A percentile compares a stretch with the other conserved stretches of the same genome.
Conservation (phyloP, 306 rosid genomes). For the Pyrus pyrifolia region DNA sequence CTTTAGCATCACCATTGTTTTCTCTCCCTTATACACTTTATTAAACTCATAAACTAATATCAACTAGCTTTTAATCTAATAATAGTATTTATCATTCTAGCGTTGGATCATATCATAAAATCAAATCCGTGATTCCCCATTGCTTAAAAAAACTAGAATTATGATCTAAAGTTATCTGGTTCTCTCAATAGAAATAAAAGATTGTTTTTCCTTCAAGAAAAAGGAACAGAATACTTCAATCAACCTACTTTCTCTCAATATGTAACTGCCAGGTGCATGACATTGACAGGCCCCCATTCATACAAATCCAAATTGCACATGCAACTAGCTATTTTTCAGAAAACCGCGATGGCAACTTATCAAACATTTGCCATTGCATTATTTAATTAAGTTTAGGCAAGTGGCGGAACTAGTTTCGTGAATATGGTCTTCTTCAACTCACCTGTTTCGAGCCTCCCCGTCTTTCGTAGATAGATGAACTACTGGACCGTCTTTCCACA, state of each 20-base stretch:
- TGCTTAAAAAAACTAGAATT: not conserved
- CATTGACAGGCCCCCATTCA: not conserved
- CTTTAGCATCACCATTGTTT: too few relatives aligned
- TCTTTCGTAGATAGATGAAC: too few relatives aligned
- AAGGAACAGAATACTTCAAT: not conserved
- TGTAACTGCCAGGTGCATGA: not conserved
- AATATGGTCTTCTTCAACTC: not conserved
- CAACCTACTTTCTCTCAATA: not conserved
- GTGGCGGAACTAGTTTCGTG: not conserved
- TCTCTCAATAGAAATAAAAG: not conserved
- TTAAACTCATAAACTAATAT: too few relatives aligned
- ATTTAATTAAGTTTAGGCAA: not conserved
- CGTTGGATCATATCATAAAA: not conserved
- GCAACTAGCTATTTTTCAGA: not conserved
- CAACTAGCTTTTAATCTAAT: not conserved
- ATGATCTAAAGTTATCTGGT: not conserved
- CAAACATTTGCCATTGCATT: not conserved
- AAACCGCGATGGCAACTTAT: not conserved
- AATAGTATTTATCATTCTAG: not conserved
- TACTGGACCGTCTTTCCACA: not conserved
- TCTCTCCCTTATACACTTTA: too few relatives aligned
- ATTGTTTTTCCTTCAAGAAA: too few relatives aligned
- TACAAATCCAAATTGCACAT: not conserved
- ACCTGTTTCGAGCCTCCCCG: not conserved
- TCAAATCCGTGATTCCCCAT: not conserved